A percentile compares a stretch with the other conserved stretches of the same genome.
Evolutionary conservation across 257 asterid genomes (phyloP).

Genomic region (Phtheirospermum japonicum): DNA sequence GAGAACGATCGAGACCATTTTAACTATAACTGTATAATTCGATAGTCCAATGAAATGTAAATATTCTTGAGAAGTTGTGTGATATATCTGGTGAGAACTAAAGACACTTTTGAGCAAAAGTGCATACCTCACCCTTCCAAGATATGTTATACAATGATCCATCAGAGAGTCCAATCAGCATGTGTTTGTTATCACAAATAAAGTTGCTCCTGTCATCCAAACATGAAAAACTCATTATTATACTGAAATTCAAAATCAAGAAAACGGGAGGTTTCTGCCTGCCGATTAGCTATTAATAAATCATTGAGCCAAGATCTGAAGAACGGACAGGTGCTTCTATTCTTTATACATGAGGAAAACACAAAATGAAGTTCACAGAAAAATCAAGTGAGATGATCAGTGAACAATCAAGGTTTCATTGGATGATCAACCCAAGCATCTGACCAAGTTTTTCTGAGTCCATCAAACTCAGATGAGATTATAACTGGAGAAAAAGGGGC

Average conservation of each 20-base stretch:
- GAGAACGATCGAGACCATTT: constrained; percentile 12
- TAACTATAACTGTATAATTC: constrained; percentile 10
- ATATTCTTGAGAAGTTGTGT: constrained; percentile 8
- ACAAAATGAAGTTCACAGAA: constrained; percentile 5
- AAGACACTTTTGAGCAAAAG: constrained; percentile 26
- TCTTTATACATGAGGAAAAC: constrained; percentile 16
- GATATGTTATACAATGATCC: constrained; percentile 94
- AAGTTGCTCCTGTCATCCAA: constrained; percentile 88
- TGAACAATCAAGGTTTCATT: constrained; percentile 19
- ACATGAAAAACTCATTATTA: constrained; percentile 24
- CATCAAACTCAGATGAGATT: constrained; percentile 21
- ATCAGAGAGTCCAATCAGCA: constrained; percentile 92
- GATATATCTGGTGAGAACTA: constrained; percentile 5
- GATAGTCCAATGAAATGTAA: constrained; percentile 18
- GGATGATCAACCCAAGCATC: constrained; percentile 21
- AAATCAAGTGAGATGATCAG: constrained; percentile 19
- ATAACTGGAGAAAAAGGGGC: constrained; percentile 17
- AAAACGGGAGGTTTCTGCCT: constrained; percentile 13
- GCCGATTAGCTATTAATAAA: not conserved
- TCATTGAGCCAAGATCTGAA: constrained; percentile 10
- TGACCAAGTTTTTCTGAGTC: constrained; percentile 1
- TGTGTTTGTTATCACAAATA: constrained; percentile 83
- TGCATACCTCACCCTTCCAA: constrained; percentile 99
- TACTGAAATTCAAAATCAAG: constrained; percentile 16
- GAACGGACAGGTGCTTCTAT: constrained; percentile 13